Percentiles rank a stretch among this genome's conserved stretches.
phyloP scores from a whole-genome alignment of 2,329 filamentous ascomycete species.

The Penicillium sp. region DNA sequence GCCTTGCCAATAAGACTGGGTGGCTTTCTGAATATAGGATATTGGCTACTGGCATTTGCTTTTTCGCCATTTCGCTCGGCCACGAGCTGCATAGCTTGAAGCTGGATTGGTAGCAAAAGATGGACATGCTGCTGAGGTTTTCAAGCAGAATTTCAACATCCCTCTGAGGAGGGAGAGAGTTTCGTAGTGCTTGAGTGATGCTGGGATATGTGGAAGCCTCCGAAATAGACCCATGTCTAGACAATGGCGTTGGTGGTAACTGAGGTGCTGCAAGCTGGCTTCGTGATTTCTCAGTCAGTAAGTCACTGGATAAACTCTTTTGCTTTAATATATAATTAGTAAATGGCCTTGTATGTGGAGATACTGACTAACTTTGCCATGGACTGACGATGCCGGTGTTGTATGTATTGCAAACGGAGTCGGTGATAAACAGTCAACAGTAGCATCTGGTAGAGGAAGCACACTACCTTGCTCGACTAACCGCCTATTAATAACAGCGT shows the following conservation, averaged over 20 bases:
- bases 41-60: neutral
- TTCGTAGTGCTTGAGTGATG: neutral
- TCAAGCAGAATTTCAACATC: neutral
- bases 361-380: neutral
- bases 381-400: neutral
- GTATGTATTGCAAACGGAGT: neutral
- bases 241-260: neutral
- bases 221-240: neutral
- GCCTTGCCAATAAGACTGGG: constrained; percentile 34
- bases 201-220: neutral
- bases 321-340: neutral
- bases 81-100: constrained; percentile 6
- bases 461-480: neutral
- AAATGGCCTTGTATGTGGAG: neutral
- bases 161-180: neutral
- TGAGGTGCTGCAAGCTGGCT: neutral
- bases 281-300: neutral
- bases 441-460: neutral
- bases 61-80: neutral
- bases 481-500: neutral
- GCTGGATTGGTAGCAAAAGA: constrained; percentile 3
- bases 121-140: neutral
- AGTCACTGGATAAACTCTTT: neutral
- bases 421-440: neutral
- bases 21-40: constrained; percentile 21